Evolutionary conservation across 305 asterid genomes (phyloP).

Genomic region (Withania somnifera): DNA sequence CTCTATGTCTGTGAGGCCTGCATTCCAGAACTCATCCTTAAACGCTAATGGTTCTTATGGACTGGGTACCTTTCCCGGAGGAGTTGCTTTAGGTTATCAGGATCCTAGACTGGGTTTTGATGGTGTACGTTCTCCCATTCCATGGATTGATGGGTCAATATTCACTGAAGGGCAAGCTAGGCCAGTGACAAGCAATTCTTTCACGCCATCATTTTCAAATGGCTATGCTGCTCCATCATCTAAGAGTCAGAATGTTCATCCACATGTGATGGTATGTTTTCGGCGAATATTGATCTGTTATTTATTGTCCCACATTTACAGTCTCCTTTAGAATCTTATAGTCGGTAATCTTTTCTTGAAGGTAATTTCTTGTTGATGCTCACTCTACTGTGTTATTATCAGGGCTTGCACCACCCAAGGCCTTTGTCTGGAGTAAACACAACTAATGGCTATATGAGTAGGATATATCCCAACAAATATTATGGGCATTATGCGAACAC

Average conservation of each 20-base stretch:
- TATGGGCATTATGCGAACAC: constrained; percentile 38
- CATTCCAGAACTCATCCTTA: constrained; percentile 33
- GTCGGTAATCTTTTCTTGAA: too few relatives aligned
- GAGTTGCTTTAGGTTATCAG: constrained; percentile 38
- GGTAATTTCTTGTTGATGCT: too few relatives aligned
- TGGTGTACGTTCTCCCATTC: constrained; percentile 40
- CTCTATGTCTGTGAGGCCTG: constrained; percentile 16
- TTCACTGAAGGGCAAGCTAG: constrained; percentile 35
- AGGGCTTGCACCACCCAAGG: constrained; percentile 26
- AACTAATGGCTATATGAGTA: constrained; percentile 39
- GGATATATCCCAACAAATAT: constrained; percentile 43
- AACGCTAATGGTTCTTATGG: constrained; percentile 37
- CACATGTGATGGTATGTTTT: background rate
- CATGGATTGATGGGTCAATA: constrained; percentile 42
- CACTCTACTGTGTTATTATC: background rate
- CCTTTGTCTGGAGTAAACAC: constrained; percentile 25
- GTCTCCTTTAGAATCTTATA: too few relatives aligned
- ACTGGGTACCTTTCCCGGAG: constrained; percentile 32
- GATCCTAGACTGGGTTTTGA: constrained; percentile 46
- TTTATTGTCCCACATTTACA: too few relatives aligned
- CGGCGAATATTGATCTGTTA: background rate
- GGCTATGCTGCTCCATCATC: constrained; percentile 20
- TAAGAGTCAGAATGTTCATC: constrained; percentile 28
- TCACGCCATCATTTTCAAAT: constrained; percentile 31
- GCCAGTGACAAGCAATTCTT: constrained; percentile 22